Conservation (phyloP, 2,329 filamentous ascomycete species). For the Pseudogymnoascus sp. region DNA sequence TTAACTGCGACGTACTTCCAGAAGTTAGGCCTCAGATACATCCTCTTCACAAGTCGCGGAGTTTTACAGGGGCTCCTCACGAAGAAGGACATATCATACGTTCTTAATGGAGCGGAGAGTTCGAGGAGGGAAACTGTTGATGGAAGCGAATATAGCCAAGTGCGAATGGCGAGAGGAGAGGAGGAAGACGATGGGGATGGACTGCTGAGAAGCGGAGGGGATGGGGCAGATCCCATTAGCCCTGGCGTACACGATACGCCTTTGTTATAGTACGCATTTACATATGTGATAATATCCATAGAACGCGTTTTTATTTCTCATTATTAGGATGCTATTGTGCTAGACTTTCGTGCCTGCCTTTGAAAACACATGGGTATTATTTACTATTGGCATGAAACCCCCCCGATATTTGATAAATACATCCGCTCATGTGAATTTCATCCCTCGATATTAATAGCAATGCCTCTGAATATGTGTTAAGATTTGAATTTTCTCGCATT, state of each 20-base stretch:
- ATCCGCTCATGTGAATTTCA: neutral
- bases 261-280: slow-evolving; percentile 8
- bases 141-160: slow-evolving; percentile 28
- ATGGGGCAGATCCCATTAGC: slow-evolving; percentile 20
- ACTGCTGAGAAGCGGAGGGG: slow-evolving; percentile 33
- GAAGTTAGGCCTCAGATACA: slow-evolving; percentile 82
- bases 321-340: neutral
- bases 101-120: slow-evolving; percentile 71
- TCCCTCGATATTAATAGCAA: neutral
- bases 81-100: slow-evolving; percentile 96
- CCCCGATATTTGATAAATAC: neutral
- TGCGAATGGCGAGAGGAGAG: slow-evolving; percentile 34
- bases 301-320: neutral
- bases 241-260: slow-evolving; percentile 3
- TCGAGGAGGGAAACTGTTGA: slow-evolving; percentile 37
- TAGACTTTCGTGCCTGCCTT: neutral
- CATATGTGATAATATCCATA: slow-evolving; percentile 3
- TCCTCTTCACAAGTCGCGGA: slow-evolving; percentile 78
- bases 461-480: neutral
- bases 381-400: neutral
- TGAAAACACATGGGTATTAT: neutral
- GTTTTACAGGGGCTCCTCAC: slow-evolving; percentile 78
- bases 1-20: slow-evolving; percentile 92
- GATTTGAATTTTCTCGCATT: neutral
- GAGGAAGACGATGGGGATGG: slow-evolving; percentile 37